Evolutionary conservation across 768 basidiomycete species (phyloP).

Genomic region (Galerina sulciceps): DNA sequence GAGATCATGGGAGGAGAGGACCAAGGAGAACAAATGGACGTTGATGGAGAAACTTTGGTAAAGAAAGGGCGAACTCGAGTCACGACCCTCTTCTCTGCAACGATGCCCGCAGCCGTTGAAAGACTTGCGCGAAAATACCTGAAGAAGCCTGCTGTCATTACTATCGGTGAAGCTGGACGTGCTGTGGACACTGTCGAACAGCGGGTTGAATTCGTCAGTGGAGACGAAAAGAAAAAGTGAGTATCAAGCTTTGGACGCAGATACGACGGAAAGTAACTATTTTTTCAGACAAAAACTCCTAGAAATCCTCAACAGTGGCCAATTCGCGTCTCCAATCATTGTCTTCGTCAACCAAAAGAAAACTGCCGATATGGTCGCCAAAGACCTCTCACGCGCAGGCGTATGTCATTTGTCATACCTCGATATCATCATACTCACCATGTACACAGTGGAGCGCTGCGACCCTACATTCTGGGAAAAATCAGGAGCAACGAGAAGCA

Average conservation of each 20-base stretch:
- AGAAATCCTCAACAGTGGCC: conserved; percentile 90
- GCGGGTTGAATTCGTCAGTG: conserved; percentile 87
- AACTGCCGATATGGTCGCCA: conserved; percentile 97
- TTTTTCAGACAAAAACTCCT: conserved; percentile 74
- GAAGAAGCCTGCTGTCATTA: conserved; percentile 90
- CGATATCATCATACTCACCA: conserved; percentile 4
- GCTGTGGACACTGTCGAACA: conserved; percentile 99
- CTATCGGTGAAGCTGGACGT: conserved; percentile 96
- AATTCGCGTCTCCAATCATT: conserved; percentile 90
- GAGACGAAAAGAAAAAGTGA: conserved; percentile 97
- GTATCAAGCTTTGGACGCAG: conserved; percentile 27
- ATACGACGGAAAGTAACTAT: conserved; percentile 15
- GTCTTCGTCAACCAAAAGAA: conserved; percentile 99
- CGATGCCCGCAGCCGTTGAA: conserved; percentile 98
- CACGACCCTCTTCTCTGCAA: conserved; percentile 97
- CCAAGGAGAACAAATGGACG: conserved; percentile 74
- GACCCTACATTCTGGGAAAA: conserved; percentile 96
- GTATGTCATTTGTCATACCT: conserved; percentile 51
- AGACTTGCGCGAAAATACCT: conserved; percentile 94
- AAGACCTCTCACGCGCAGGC: conserved; percentile 88
- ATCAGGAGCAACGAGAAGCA: conserved; percentile 95
- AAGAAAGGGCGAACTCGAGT: conserved; percentile 84
- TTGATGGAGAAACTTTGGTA: conserved; percentile 68
- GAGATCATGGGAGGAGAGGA: conserved; percentile 91
- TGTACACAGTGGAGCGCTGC: conserved; percentile 78